Evolutionary conservation across 305 asterid genomes (phyloP), one percentile per base, ranked within the genome.

Genomic region (Solanum hybrid): DNA sequence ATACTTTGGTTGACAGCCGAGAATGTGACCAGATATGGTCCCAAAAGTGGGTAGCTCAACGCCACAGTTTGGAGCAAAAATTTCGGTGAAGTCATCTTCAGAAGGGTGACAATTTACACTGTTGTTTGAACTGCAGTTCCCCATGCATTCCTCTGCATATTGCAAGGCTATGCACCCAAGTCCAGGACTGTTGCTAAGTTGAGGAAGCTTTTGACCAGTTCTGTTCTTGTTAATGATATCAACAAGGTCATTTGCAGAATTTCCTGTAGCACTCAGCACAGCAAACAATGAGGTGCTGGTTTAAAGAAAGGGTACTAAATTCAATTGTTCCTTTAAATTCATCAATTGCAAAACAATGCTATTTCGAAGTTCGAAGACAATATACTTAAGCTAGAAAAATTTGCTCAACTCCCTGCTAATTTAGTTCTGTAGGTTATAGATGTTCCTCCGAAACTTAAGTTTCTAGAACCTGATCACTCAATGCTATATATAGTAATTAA

Each of bases 131-230:
- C 90, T 95, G 93, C 99, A 96, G 93, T 95, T 96, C 10, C 29
- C 89, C 86, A 81, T 91, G 92, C 98, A 96, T 91, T 89, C 91
- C 88, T 92, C 90, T 1, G 96, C 96, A 12, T 91, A 94, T 90
- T 95, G 97, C 91, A 96, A 92, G 60, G 98, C 97, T n/a, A 96
- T 93, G 95, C 98, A 96, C 42, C 98, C 98, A 7, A 96, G 96
- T 86, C 98, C 98, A 0, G 93, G 91, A 36, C 89, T 95, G 86
- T 45, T 86, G 51, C 90, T 92, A 64, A 96, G 94, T 85, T 90
- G 90, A 8, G 97, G 91, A 86, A 94, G 95, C 92, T 92, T 95
- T 32, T 90, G 93, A 87, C 92, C 64, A n/a, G 98, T 95, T 92
- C 98, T 93, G 76, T 96, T 96, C 26, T 86, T 89, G 94, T 96